Evolutionary conservation across 2,329 filamentous ascomycete genomes (phyloP).

Genomic region (Lomentospora prolificans): DNA sequence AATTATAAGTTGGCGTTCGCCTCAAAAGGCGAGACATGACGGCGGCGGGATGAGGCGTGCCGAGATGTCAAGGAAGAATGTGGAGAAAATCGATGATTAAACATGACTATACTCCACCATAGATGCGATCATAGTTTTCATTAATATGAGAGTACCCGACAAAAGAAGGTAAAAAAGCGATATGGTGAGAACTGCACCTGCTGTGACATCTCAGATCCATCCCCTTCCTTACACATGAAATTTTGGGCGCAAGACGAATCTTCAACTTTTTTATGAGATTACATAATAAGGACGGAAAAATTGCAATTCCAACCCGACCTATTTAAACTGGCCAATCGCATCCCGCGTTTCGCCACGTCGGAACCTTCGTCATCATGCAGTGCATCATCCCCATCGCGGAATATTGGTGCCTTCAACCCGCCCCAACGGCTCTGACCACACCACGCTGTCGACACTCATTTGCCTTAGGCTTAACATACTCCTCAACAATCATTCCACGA

Average conservation of each 20-base stretch:
- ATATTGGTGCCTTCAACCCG: not conserved
- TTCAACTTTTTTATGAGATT: not conserved
- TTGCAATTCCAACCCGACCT: not conserved
- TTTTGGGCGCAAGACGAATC: too few relatives aligned
- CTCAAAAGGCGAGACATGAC: slow-evolving; percentile 6
- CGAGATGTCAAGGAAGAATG: not conserved
- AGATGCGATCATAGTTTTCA: too few relatives aligned
- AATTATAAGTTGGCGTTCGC: not conserved
- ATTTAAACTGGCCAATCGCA: not conserved
- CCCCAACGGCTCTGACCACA: not conserved
- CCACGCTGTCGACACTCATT: not conserved
- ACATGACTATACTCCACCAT: not conserved
- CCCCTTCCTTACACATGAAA: too few relatives aligned
- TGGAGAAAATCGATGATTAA: not conserved
- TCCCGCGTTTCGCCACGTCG: not conserved
- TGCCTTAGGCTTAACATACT: not conserved
- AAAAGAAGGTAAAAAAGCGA: not conserved
- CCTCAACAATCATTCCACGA: not conserved
- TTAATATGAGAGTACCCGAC: not conserved
- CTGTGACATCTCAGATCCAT: too few relatives aligned
- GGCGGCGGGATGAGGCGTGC: not conserved
- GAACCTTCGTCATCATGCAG: not conserved
- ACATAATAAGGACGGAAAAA: not conserved
- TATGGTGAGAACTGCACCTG: not conserved
- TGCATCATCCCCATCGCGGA: not conserved